Conservation (phyloP, 2,329 filamentous ascomycete species). For the Fusarium austroafricanum region DNA sequence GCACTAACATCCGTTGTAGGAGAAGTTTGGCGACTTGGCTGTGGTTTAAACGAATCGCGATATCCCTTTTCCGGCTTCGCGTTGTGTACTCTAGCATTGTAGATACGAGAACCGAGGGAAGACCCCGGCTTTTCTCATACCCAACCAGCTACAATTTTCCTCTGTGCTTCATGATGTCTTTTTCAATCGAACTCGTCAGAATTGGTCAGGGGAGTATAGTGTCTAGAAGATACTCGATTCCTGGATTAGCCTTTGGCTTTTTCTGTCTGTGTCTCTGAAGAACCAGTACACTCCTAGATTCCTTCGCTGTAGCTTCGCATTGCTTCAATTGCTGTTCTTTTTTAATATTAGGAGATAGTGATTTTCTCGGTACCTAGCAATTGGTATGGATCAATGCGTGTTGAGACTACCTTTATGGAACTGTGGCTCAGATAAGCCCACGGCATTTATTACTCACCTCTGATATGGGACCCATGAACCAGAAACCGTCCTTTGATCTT, state of each 20-base stretch:
- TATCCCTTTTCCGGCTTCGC: slow-evolving; percentile 57
- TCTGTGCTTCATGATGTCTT: slow-evolving; percentile 36
- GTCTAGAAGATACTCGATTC: neutral
- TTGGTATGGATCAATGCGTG: neutral
- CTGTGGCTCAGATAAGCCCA: neutral
- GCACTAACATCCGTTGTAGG: slow-evolving; percentile 71
- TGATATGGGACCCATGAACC: neutral
- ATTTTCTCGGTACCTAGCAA: neutral
- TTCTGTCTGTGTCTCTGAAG: neutral
- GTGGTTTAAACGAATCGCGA: slow-evolving; percentile 76
- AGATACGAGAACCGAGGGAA: slow-evolving; percentile 65
- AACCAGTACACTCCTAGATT: neutral
- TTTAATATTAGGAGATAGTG: neutral
- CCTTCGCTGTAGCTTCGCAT: neutral
- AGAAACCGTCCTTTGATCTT: neutral
- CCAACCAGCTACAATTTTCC: slow-evolving; percentile 43
- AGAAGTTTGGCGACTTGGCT: slow-evolving; percentile 98
- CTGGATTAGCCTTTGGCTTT: neutral
- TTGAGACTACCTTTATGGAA: no score
- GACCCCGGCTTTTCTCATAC: slow-evolving; percentile 51
- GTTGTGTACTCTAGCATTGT: slow-evolving; percentile 78
- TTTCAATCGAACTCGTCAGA: slow-evolving; percentile 3
- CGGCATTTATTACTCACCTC: neutral
- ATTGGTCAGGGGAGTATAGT: neutral
- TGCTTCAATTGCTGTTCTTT: neutral